These are phyloP conservation scores for Hymenoscyphus occultus DNA, from an alignment of 2,329 filamentous ascomycete species.

Conservation along the genomic window DNA sequence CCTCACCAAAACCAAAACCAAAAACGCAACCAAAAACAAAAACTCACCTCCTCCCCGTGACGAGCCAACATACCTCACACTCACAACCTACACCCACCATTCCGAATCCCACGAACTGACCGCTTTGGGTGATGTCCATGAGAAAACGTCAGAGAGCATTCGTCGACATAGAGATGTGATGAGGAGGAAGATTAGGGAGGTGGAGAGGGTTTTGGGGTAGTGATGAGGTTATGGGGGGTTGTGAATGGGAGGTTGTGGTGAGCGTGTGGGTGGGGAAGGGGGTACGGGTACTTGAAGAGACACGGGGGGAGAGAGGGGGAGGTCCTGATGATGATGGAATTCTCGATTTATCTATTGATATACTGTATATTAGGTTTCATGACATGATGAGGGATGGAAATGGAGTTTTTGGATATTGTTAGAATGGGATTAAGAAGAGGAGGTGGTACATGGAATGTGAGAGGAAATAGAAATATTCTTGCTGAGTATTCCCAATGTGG, in stretches of 20 bases:
- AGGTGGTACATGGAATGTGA: neutral
- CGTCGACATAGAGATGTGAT: neutral
- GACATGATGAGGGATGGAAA: neutral
- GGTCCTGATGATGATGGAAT: neutral
- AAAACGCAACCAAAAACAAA: neutral
- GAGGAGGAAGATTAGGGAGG: constrained; percentile 2
- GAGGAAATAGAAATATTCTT: no score
- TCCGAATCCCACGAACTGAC: constrained; percentile 5
- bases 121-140: neutral
- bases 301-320: no score
- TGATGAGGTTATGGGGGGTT: neutral
- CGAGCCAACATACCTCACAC: neutral
- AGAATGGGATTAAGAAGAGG: neutral
- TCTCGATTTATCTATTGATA: neutral
- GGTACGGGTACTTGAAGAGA: neutral
- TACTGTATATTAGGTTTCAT: neutral
- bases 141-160: neutral
- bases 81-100: neutral
- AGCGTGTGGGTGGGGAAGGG: neutral
- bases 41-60: neutral
- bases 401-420: neutral
- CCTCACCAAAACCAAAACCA: neutral
- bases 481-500: no score
- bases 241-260: no score
- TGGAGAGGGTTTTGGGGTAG: constrained; percentile 1